Percentiles rank a stretch among this genome's conserved stretches.
These are phyloP conservation scores for Rhododendron vialii DNA, from an alignment of 148 eudicot genomes.

Conservation along the genomic window DNA sequence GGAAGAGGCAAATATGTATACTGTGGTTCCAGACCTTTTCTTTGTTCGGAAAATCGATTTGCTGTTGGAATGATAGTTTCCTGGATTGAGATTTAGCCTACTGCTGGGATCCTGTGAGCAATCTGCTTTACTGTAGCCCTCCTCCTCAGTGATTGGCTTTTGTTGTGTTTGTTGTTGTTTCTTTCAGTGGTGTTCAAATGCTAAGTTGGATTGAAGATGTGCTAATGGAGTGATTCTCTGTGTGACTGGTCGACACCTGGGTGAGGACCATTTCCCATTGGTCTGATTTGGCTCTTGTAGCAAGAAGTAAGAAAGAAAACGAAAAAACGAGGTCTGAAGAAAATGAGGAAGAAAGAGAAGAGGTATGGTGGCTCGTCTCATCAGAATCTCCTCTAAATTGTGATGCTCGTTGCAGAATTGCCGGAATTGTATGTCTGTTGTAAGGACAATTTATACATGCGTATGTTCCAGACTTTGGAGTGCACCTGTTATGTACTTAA, in stretches of 20 bases:
- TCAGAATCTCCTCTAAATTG: background rate
- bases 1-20: background rate
- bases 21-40: constrained; percentile 10
- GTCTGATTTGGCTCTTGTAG: background rate
- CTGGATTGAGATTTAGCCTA: background rate
- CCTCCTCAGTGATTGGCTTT: background rate
- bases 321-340: background rate
- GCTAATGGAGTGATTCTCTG: background rate
- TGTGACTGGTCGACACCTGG: background rate
- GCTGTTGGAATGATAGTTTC: background rate
- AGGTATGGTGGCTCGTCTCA: background rate
- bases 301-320: background rate
- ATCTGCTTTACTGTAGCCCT: background rate
- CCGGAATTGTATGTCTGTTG: background rate
- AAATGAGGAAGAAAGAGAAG: background rate
- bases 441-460: background rate
- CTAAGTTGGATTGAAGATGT: background rate
- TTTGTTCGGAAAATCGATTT: constrained; percentile 17
- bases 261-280: background rate
- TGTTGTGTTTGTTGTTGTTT: background rate
- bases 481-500: background rate
- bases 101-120: background rate
- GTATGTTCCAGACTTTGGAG: background rate
- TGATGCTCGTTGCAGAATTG: background rate
- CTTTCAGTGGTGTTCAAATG: background rate